Evolutionary conservation across 495 filamentous ascomycete genomes (phyloP), one percentile per base, ranked within the genome.

Genomic region (Daldinia childiae): DNA sequence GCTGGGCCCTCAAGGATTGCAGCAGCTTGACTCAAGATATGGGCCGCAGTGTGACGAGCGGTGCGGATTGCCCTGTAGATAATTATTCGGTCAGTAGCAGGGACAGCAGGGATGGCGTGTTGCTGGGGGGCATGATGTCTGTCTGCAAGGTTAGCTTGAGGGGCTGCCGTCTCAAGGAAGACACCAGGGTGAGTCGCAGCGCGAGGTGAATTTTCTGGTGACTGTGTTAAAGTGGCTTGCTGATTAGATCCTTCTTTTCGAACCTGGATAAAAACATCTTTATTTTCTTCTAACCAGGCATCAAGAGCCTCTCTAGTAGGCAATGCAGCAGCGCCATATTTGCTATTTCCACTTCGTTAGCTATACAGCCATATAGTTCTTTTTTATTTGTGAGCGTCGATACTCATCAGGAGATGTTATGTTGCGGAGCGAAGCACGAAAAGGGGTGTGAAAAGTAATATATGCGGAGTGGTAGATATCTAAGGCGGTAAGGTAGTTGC

Each of bases 221-320:
- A 11, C 32, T 38, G 32, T 21, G 15, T 4, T 4, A 15, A 41
- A 7, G 41, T 30, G 4, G 30, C 2, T 17, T 50, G 50, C 27
- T 21, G 11, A 1, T 15, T 43, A 36, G 55, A 4, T 55, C 6
- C n/a, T 1, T 41, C 29, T 14, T 32, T 2, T n/a, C 43, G 43
- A 6, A 30, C 64, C 29, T 36, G 24, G 29, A 62, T 61, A 41
- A 72, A 72, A 17, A 58, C 36, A 8, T 72, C 55, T 30, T 68
- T 72, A 45, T 68, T 36, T 15, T 29, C 38, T 5, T 68, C 59
- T 5, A 72, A 57, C 64, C 70, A 72, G 29, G 45, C 36, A 12
- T 39, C 56, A 21, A 72, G 56, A 5, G 60, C 21, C 17, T 65
- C 39, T 5, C 51, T 27, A 24, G n/a, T 56, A 2, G 64, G 70